A percentile compares a stretch with the other conserved stretches of the same genome.
Evolutionary conservation across 371 early-diverging fungal genomes (phyloP).

Genomic region (Apophysomyces trapeziformis): DNA sequence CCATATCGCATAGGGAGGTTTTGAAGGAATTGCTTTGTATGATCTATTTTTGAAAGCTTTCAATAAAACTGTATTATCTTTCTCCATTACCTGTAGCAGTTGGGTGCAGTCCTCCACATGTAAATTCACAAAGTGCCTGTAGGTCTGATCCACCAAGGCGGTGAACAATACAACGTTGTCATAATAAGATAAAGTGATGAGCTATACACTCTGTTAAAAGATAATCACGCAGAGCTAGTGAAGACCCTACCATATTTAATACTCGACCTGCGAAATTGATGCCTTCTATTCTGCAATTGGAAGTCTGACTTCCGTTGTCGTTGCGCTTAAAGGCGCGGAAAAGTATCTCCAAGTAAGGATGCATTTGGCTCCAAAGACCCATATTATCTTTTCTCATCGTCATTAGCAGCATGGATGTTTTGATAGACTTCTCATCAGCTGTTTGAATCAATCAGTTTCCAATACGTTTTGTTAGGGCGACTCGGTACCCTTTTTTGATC

Average conservation of each 20-base stretch:
- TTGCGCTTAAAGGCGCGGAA: neutral
- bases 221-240: neutral
- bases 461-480: neutral
- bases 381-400: neutral
- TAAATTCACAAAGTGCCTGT: neutral
- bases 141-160: conserved; percentile 1
- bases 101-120: neutral
- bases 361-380: neutral
- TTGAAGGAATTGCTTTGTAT: neutral
- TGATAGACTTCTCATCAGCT: neutral
- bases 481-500: conserved; percentile 15
- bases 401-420: neutral
- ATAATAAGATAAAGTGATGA: neutral
- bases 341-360: conserved; percentile 1
- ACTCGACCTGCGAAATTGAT: conserved; percentile 1
- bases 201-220: neutral
- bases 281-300: neutral
- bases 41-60: neutral
- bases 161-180: neutral
- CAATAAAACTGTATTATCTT: neutral
- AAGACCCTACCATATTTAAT: neutral
- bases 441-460: neutral
- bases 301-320: neutral
- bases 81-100: neutral
- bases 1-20: neutral